Conservation (phyloP, 345 rosid species). For the Laguncularia racemosa region DNA sequence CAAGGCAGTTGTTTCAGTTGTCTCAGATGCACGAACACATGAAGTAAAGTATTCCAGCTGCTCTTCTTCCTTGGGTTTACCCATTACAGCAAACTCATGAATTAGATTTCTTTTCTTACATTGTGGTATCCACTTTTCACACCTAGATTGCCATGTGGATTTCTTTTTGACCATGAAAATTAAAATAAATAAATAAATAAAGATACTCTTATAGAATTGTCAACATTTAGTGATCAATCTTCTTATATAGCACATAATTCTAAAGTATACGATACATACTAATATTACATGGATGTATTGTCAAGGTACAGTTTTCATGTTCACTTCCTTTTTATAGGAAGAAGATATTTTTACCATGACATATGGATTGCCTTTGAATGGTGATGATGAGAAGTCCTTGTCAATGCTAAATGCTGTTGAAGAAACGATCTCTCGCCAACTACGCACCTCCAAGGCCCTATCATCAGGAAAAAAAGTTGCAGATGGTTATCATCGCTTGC, state of each 20-base stretch:
- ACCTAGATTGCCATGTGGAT: neutral
- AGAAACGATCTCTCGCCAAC: constrained; percentile 78
- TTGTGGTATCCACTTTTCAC: neutral
- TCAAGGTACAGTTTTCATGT: neutral
- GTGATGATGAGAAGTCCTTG: constrained; percentile 81
- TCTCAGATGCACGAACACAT: constrained; percentile 96
- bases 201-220: too few species aligned
- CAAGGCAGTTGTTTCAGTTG: constrained; percentile 86
- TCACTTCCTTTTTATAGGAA: constrained; percentile 44
- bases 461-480: constrained; percentile 44
- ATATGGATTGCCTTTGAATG: constrained; percentile 79
- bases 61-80: constrained; percentile 24
- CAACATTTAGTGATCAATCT: too few species aligned
- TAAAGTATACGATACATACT: too few species aligned
- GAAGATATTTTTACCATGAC: constrained; percentile 90
- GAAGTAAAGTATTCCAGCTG: constrained; percentile 82
- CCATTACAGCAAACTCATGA: neutral
- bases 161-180: too few species aligned
- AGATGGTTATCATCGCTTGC: constrained; percentile 46
- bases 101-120: neutral
- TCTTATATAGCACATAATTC: too few species aligned
- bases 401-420: constrained; percentile 81
- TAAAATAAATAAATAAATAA: too few species aligned
- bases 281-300: too few species aligned
- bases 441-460: constrained; percentile 78